Conservation (phyloP, 2,329 filamentous ascomycete species). For the Pestalotiopsis sp. region DNA sequence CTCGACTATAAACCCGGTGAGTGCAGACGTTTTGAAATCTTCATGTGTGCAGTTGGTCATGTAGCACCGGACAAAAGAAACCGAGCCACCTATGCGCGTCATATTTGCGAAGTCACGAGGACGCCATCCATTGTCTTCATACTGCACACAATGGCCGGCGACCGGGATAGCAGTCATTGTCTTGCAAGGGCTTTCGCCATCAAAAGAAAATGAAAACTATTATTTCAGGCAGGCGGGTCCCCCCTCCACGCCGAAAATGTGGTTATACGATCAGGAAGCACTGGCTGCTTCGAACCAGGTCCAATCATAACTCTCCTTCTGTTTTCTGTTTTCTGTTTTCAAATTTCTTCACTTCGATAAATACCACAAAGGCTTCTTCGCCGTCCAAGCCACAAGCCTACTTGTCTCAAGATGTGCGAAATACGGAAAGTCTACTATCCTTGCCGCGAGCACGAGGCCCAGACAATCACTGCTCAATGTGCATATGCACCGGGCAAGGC, state of each 20-base stretch:
- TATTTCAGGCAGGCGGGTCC: neutral
- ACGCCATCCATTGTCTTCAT: neutral
- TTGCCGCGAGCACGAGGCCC: slow-evolving; percentile 9
- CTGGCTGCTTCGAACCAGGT: neutral
- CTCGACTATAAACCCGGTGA: no score
- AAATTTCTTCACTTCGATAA: neutral
- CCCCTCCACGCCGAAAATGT: neutral
- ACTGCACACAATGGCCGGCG: neutral
- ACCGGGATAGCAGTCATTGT: neutral
- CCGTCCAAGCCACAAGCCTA: neutral
- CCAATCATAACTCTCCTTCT: neutral
- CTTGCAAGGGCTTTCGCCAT: neutral
- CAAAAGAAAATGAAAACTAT: neutral
- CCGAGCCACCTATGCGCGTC: no score
- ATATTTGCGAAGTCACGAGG: neutral
- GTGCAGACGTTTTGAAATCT: no score
- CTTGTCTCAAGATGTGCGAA: slow-evolving; percentile 7
- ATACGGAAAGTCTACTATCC: slow-evolving; percentile 12
- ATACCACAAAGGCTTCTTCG: neutral
- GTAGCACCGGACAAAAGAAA: no score
- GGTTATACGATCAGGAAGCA: neutral
- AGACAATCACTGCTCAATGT: slow-evolving; percentile 8
- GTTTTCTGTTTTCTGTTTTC: neutral
- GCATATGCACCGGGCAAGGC: neutral
- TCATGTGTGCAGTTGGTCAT: no score